Conservation (phyloP, 331 rosid species). For the Rosa hybrid region DNA sequence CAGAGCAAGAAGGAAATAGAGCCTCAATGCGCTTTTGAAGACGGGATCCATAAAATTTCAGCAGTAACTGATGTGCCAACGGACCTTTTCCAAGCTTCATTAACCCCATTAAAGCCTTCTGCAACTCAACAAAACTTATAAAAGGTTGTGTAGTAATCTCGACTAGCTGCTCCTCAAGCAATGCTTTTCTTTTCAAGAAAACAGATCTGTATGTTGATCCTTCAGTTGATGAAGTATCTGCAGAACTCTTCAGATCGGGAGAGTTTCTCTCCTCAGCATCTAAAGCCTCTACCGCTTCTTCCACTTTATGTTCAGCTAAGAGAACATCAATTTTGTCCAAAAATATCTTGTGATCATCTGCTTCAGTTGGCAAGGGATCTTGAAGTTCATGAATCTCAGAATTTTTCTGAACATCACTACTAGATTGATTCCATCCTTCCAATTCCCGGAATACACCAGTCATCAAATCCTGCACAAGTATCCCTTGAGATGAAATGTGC, state of each 20-base stretch:
- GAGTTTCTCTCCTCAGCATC: slow-evolving; percentile 82
- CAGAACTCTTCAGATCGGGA: slow-evolving; percentile 59
- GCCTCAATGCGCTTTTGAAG: slow-evolving; percentile 71
- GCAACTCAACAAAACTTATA: slow-evolving; percentile 57
- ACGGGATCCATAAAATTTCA: slow-evolving; percentile 61
- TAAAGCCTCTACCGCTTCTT: slow-evolving; percentile 87
- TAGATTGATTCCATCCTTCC: slow-evolving; percentile 72
- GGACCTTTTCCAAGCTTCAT: slow-evolving; percentile 89
- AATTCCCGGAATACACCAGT: slow-evolving; percentile 84
- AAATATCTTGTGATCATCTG: slow-evolving; percentile 43
- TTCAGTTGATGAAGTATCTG: slow-evolving; percentile 51
- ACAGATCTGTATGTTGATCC: slow-evolving; percentile 56
- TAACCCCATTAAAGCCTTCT: slow-evolving; percentile 67
- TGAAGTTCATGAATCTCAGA: slow-evolving; percentile 48
- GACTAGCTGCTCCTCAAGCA: slow-evolving; percentile 66
- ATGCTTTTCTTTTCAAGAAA: slow-evolving; percentile 63
- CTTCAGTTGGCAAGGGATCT: slow-evolving; percentile 53
- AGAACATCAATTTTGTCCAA: slow-evolving; percentile 80
- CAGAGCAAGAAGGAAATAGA: slow-evolving; percentile 79
- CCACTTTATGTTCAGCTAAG: slow-evolving; percentile 81
- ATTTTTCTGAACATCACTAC: slow-evolving; percentile 43
- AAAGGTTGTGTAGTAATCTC: slow-evolving; percentile 71
- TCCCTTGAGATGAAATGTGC: slow-evolving; percentile 85
- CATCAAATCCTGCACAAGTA: slow-evolving; percentile 94
- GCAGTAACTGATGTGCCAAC: slow-evolving; percentile 67